These are phyloP conservation scores for Chrysanthemum makinoi DNA, from an alignment of 129 eudicot species.

Conservation along the genomic window DNA sequence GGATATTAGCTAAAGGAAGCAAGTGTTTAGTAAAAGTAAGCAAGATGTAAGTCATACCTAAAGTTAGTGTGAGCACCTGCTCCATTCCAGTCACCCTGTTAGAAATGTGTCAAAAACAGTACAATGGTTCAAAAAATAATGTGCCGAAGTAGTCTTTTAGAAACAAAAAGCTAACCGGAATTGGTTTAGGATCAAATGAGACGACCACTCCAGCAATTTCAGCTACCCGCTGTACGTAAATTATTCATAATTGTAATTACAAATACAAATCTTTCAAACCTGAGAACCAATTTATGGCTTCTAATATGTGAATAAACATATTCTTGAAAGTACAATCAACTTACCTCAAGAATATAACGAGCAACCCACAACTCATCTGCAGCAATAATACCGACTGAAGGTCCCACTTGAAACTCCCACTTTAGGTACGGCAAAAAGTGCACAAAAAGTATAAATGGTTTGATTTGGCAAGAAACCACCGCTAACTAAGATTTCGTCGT, in stretches of 20 bases:
- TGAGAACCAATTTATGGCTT: not conserved
- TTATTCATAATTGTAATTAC: not conserved
- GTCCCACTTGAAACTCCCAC: constrained; percentile 99
- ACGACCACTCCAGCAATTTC: constrained; percentile 84
- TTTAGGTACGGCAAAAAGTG: constrained; percentile 21
- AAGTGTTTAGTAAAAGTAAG: not conserved
- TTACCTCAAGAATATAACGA: constrained; percentile 88
- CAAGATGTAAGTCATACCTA: constrained; percentile 40
- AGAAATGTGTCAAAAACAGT: not conserved
- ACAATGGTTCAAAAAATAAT: not conserved
- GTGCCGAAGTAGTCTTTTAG: not conserved
- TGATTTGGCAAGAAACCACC: not conserved
- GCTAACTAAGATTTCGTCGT: not conserved
- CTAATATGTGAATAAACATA: not conserved
- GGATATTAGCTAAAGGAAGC: constrained; percentile 4
- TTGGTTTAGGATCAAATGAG: constrained; percentile 84
- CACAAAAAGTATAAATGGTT: not conserved
- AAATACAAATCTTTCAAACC: not conserved
- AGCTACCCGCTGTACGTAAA: constrained; percentile 86
- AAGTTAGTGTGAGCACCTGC: constrained; percentile 83
- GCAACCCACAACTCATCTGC: constrained; percentile 90
- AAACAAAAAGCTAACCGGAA: constrained; percentile 51
- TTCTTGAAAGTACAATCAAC: not conserved
- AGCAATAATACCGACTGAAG: constrained; percentile 77
- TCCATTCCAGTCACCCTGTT: constrained; percentile 95